Conservation (phyloP, 73 alveolate genomes). For the Stentor coeruleus region DNA sequence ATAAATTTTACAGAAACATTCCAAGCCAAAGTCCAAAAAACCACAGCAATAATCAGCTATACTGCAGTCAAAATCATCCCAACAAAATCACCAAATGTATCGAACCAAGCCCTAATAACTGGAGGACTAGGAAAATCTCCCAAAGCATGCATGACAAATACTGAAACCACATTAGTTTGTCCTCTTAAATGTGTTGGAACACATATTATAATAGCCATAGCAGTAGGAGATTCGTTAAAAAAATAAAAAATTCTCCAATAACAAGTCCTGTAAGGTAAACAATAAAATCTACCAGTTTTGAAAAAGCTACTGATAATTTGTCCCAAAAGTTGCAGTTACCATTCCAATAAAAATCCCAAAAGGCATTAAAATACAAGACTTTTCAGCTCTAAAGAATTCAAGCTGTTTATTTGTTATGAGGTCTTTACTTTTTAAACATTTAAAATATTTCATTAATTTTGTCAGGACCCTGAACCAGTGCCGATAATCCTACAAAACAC, state of each 20-base stretch:
- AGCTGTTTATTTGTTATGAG: not conserved
- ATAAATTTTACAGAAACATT: not conserved
- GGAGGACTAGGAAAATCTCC: conserved; percentile 21
- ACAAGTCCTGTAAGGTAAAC: not conserved
- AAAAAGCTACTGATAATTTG: not conserved
- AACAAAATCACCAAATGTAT: not conserved
- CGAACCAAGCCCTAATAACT: conserved; percentile 1
- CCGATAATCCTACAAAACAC: conserved; percentile 1
- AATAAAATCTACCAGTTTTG: not conserved
- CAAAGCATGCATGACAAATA: not conserved
- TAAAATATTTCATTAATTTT: too few species aligned
- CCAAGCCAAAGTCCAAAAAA: conserved; percentile 1
- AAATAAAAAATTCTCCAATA: not conserved
- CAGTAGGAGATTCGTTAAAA: not conserved
- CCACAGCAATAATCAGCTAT: not conserved
- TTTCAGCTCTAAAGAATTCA: not conserved
- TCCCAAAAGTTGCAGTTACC: not conserved
- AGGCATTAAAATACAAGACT: not conserved
- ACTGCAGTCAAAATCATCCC: not conserved
- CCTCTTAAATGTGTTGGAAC: conserved; percentile 20
- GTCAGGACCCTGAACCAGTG: conserved; percentile 9
- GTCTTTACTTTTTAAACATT: too few species aligned
- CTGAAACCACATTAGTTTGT: conserved; percentile 15
- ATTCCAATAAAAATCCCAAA: not conserved
- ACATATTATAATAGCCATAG: not conserved